A percentile compares a stretch with the other conserved stretches of the same genome.
phyloP scores from a whole-genome alignment of 352 stramenopile genomes.

The Pythium scleroteichum region DNA sequence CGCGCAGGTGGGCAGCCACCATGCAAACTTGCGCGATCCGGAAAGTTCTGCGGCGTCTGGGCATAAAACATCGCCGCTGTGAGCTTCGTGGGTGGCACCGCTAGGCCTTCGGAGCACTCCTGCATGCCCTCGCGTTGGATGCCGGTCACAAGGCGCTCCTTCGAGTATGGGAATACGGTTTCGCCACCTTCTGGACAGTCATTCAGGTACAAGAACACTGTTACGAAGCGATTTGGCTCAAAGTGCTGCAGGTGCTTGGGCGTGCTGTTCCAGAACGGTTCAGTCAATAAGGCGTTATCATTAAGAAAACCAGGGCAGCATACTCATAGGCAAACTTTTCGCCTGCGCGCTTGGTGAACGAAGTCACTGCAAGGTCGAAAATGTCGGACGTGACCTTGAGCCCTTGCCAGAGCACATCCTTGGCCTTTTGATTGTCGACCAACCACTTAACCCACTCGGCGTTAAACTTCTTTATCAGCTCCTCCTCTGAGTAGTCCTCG shows the following conservation, averaged over 20 bases:
- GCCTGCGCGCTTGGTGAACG: constrained; percentile 54
- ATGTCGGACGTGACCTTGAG: constrained; percentile 35
- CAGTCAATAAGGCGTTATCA: too few species aligned
- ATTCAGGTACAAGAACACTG: constrained; percentile 95
- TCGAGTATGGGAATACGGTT: constrained; percentile 92
- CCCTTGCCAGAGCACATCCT: constrained; percentile 54
- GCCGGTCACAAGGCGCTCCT: constrained; percentile 48
- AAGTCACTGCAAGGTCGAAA: constrained; percentile 47
- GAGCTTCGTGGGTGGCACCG: constrained; percentile 63
- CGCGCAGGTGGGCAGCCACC: constrained; percentile 57
- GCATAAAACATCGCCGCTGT: constrained; percentile 76
- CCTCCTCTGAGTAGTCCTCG: constrained; percentile 45
- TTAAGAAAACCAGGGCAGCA: not conserved
- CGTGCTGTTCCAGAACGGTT: constrained; percentile 26
- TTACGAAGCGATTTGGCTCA: constrained; percentile 92
- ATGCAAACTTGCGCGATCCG: constrained; percentile 60
- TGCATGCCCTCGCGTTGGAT: constrained; percentile 66
- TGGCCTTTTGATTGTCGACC: constrained; percentile 40
- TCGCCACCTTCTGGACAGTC: constrained; percentile 92
- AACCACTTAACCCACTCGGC: constrained; percentile 57
- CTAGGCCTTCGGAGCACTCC: constrained; percentile 65
- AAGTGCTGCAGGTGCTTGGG: constrained; percentile 55
- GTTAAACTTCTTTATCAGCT: constrained; percentile 36
- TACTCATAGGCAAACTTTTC: constrained; percentile 46
- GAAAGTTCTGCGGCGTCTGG: constrained; percentile 59